Base-by-base conservation (phyloP, 495 filamentous ascomycete species). In the Bacidia rubella region DNA sequence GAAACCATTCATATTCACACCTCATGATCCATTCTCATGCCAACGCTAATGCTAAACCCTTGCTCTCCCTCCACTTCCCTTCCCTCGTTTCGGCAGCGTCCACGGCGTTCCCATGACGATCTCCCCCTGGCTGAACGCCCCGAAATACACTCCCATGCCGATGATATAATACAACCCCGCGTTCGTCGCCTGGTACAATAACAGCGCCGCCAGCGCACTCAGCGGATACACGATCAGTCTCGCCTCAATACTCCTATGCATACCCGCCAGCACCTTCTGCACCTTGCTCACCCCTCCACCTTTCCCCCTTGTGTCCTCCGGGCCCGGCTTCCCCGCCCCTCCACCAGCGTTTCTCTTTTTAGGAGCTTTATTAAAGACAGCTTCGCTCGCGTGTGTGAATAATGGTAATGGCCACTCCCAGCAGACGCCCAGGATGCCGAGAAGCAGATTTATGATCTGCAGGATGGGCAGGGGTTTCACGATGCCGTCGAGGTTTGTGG, bases 81-180 rank as follows among this genome's bases (percentile, higher is more conserved):
- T 32, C 2, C 41, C 23, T 22, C 51, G 53, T 51, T 68, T 68
- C 0, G 74, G 74, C 52, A 77, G 60, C 12, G 67, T 75, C 78
- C 78, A 81, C n/a, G 78, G 77, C 52, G 71, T 66, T 2, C 74
- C 65, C 64, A 76, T 79, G 0, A 82, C 75, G 65, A 95, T 88
- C 83, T 99, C 93, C 65, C 93, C 93, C 70, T 97, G 92, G 57
- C 80, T 88, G 60, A 90, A 97, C 0, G 86, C 93, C 89, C 92
- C 96, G 61, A 96, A 96, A 63, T 95, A 99, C 3, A 88, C 84
- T 2, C 63, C 79, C 63, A 93, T 79, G 0, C 87, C 93, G 49
- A 97, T 80, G 11, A 90, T 62, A 68, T 97, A 94, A 65, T 97
- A 99, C 38, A 97, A 69, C 2, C 87, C 93, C 24, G 90, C 74